Evolutionary conservation across 2,329 filamentous ascomycete genomes (phyloP), one percentile per base, ranked within the genome.

Genomic region (Onygenales sp.): DNA sequence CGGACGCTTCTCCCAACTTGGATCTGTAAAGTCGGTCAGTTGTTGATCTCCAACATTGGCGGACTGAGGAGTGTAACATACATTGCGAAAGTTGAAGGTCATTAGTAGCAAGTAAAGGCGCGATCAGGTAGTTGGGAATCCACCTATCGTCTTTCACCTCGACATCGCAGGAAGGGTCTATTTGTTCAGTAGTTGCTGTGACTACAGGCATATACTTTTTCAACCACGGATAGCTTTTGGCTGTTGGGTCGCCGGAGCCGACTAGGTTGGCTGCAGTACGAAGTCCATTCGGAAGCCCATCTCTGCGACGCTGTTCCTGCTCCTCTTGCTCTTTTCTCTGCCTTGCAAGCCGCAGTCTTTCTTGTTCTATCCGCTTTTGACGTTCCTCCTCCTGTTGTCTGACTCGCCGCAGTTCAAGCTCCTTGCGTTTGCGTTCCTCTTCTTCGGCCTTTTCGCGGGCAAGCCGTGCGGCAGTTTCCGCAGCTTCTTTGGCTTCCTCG

Each of bases 81-180:
- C 68, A 77, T 57, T 75, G 72, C 35, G 72, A 71, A 45, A 77
- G 66, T 52, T 75, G 72, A 38, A 77, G 65, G 58, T 78, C 75
- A 55, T 75, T 76, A 7, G 73, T 75, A 38, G 70, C 74, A 51
- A 78, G 64, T 43, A 78, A 59, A 43, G 72, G 72, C 33, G 75
- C 75, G 58, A 74, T 71, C 57, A 76, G 65, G 57, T 74, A 75
- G 53, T 77, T 77, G 21, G 73, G 70, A 57, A 77, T 67, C 74
- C 75, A 78, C 59, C 66, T 66, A 54, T 77, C 75, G 31, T 72
- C 65, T 13, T 67, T 69, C 38, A 68, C 52, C 35, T 71, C 66
- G 14, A 55, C 51, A 14, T 61, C 60, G 60, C 69, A 74, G 27
- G 57, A 56, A 11, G 68, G 65, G 52, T 76, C 70, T 8, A 78